Conservation (phyloP, 208 protist species). For the Sergeia podlipaevii region DNA sequence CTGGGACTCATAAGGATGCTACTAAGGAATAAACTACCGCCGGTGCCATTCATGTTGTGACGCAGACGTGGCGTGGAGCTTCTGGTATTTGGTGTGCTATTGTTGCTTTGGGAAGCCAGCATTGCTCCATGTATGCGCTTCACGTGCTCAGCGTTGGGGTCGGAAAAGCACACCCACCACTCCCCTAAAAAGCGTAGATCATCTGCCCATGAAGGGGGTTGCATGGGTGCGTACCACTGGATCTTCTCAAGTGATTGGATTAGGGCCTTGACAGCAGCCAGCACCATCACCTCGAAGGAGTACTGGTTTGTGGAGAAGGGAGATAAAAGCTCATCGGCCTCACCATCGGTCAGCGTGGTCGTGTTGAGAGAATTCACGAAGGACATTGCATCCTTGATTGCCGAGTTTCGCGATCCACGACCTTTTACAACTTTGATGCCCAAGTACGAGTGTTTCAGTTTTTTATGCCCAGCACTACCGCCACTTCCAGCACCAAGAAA, state of each 20-base stretch:
- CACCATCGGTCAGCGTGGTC: slow-evolving; percentile 29
- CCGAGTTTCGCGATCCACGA: too few relatives aligned
- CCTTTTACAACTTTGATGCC: too few relatives aligned
- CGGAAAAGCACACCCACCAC: slow-evolving; percentile 71
- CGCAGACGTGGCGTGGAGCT: neutral
- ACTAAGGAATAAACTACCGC: too few relatives aligned
- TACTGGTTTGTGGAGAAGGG: slow-evolving; percentile 21
- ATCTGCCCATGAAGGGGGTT: slow-evolving; percentile 33
- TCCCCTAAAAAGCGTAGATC: slow-evolving; percentile 63
- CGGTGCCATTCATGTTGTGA: too few relatives aligned
- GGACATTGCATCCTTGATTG: slow-evolving; percentile 21
- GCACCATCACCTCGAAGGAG: slow-evolving; percentile 7
- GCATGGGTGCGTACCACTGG: slow-evolving; percentile 29
- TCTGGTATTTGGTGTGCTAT: too few relatives aligned
- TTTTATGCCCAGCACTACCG: too few relatives aligned
- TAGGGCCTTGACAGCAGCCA: neutral
- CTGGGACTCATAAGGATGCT: too few relatives aligned
- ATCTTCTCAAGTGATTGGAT: slow-evolving; percentile 13
- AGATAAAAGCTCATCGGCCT: slow-evolving; percentile 41
- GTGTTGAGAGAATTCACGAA: slow-evolving; percentile 27
- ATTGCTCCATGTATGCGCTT: neutral
- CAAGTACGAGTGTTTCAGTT: too few relatives aligned
- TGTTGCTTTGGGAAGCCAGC: neutral
- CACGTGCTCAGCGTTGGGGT: neutral
- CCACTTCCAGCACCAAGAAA: too few relatives aligned